Evolutionary conservation across 768 basidiomycete genomes (phyloP).

Genomic region (Exsudoporus frostii): DNA sequence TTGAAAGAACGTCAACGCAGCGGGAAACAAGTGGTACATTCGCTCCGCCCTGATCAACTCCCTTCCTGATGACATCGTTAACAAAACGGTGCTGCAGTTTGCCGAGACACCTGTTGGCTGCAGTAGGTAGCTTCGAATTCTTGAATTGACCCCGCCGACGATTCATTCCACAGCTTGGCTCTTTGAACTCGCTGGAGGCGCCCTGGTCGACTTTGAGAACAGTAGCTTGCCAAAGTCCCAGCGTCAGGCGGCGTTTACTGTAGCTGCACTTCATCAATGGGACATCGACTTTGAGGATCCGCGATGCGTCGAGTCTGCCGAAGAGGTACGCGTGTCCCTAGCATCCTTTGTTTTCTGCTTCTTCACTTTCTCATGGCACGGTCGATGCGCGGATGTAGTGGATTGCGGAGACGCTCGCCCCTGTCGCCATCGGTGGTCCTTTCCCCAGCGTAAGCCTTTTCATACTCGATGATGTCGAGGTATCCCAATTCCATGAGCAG

Average conservation of each 20-base stretch:
- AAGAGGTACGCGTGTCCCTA: constrained; percentile 52
- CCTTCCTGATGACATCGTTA: constrained; percentile 83
- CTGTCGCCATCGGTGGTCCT: constrained; percentile 74
- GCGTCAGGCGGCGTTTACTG: constrained; percentile 77
- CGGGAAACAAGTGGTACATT: constrained; percentile 87
- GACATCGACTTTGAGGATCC: constrained; percentile 79
- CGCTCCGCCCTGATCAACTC: constrained; percentile 81
- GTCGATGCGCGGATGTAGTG: constrained; percentile 45
- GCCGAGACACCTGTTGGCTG: constrained; percentile 84
- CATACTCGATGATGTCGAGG: constrained; percentile 15
- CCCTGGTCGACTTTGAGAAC: constrained; percentile 67
- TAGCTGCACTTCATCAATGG: constrained; percentile 93
- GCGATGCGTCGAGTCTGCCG: constrained; percentile 77
- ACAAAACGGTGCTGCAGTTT: constrained; percentile 79
- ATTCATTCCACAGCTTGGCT: constrained; percentile 65
- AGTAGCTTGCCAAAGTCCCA: constrained; percentile 75
- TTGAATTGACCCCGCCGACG: neutral
- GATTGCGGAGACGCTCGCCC: constrained; percentile 71
- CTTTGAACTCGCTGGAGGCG: constrained; percentile 86
- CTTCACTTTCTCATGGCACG: constrained; percentile 7
- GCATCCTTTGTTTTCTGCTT: neutral
- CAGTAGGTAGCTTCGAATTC: constrained; percentile 52
- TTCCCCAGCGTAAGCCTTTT: constrained; percentile 70
- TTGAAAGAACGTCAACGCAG: constrained; percentile 34
- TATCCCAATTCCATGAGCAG: constrained; percentile 37